These are phyloP conservation scores for Penicillium concentricum DNA, from an alignment of 2,329 filamentous ascomycete genomes.

Conservation along the genomic window DNA sequence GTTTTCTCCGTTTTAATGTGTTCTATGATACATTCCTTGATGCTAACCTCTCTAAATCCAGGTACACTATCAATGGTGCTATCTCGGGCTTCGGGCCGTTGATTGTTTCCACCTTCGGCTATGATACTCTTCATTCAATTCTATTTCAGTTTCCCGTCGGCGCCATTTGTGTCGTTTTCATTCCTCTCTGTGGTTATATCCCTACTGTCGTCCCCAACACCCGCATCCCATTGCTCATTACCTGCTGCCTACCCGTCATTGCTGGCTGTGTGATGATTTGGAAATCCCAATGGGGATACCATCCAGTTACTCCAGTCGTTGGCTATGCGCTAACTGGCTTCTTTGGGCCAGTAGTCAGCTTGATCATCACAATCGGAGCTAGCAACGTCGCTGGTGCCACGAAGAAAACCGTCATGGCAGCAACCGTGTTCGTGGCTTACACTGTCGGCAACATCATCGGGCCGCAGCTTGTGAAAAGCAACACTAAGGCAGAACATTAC, in stretches of 20 bases:
- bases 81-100: constrained; percentile 69
- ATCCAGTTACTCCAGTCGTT: constrained; percentile 64
- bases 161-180: constrained; percentile 64
- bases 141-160: constrained; percentile 74
- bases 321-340: constrained; percentile 73
- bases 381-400: constrained; percentile 73
- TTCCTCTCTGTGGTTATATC: constrained; percentile 65
- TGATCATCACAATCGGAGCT: constrained; percentile 59
- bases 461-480: constrained; percentile 67
- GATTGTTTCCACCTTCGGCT: constrained; percentile 71
- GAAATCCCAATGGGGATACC: constrained; percentile 64
- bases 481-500: constrained; percentile 66
- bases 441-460: constrained; percentile 76
- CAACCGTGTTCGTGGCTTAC: constrained; percentile 72
- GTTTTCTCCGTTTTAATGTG: constrained; percentile 15
- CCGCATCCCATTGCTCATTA: constrained; percentile 62
- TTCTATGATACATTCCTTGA: not conserved
- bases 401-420: constrained; percentile 75
- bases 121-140: constrained; percentile 62
- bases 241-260: constrained; percentile 71
- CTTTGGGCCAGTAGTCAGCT: constrained; percentile 68
- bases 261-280: constrained; percentile 73
- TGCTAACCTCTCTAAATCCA: constrained; percentile 28
- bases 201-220: constrained; percentile 61
- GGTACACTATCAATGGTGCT: constrained; percentile 69